phyloP scores from a whole-genome alignment of 345 rosid genomes.

The Eucalyptus grandis region DNA sequence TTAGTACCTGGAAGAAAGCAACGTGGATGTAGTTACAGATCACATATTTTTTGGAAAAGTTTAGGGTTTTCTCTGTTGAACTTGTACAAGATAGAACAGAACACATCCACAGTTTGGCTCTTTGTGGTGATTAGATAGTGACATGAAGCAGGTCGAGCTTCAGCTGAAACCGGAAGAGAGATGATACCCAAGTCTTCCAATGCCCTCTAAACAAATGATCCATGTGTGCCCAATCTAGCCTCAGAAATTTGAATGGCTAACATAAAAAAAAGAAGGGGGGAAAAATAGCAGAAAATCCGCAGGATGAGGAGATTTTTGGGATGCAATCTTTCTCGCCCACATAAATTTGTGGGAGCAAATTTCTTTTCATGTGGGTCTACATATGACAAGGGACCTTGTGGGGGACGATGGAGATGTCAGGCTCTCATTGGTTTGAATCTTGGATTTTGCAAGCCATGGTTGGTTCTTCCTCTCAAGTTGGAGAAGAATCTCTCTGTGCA shows the following conservation, averaged over 20 bases:
- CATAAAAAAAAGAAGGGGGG: neutral
- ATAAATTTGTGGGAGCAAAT: neutral
- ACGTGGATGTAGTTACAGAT: neutral
- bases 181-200: neutral
- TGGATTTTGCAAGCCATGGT: neutral
- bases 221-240: neutral
- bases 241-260: neutral
- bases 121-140: neutral
- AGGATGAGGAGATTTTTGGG: neutral
- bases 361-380: neutral
- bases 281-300: neutral
- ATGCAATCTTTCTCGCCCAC: neutral
- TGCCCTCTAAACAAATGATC: neutral
- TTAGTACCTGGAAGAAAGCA: neutral
- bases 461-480: neutral
- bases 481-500: neutral
- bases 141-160: neutral
- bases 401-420: neutral
- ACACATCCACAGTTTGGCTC: neutral
- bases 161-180: neutral
- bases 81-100: neutral
- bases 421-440: neutral
- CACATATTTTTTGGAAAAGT: neutral
- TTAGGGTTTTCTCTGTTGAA: neutral
- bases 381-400: neutral